Base-by-base conservation (phyloP, 2,329 filamentous ascomycete species). In the Aaosphaeria arxii region DNA sequence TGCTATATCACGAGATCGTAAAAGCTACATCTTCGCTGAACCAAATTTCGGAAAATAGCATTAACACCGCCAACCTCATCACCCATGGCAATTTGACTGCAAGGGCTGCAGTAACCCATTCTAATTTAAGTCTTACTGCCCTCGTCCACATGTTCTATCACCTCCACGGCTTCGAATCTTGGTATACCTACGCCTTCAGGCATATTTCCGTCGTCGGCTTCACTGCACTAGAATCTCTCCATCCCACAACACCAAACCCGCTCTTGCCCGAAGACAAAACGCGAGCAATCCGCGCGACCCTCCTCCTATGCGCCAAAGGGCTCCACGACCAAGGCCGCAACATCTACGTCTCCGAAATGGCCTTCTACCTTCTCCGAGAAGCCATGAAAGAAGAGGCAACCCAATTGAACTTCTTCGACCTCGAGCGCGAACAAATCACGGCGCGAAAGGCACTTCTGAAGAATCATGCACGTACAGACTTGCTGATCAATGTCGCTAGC, bases 181-280 rank as follows among this genome's bases (percentile, higher is more conserved):
- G 13, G 9, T 36, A 36, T 13, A 36, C 13, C 13, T 36, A 11
- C 33, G 9, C 13, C 13, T 9, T 36, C 33, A 9, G 4, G 13
- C 3, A 11, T 11, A 9, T 36, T 11, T 9, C 13, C 33, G 9
- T 11, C 9, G 33, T 36, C 9, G 33, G 33, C 13, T 36, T 36
- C 33, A 13, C 9, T 36, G 33, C 33, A 36, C 33, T 9, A 2
- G 9, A 36, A 13, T 76, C 0, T 81, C 81, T 5, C 81, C 82
- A 47, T 64, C 36, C 45, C 49, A 30, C 51, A 45, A 0, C 56
- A 51, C 29, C 55, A 55, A n/a, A 46, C 54, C 5, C 17, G 17
- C 17, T 3, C 17, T 24, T 24, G 17, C 17, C 17, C 17, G 17
- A 24, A 24, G 17, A 43, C 35, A 13, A 9, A 11, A 36, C 2